Evolutionary conservation across 1,284 basidiomycete genomes (phyloP), one percentile per base, ranked within the genome.

Genomic region (Rhodotorula glutinis): DNA sequence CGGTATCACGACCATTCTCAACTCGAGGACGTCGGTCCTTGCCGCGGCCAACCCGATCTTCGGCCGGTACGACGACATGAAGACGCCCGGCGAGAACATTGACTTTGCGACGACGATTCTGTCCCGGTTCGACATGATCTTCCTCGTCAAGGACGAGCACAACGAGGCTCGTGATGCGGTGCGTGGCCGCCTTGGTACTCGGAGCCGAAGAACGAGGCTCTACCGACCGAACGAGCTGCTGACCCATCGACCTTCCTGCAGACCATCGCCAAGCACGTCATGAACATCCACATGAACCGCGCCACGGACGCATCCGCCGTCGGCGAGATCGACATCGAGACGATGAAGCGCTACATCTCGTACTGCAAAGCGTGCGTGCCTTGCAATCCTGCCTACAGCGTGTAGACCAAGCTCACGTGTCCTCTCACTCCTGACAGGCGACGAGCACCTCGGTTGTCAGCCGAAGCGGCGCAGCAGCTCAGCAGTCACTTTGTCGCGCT

Each of bases 71-170:
- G 94, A 99, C 77, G 96, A 98, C 78, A 94, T 92, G 73, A 87
- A 92, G 76, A 94, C 90, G 77, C 94, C 96, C 11, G 95, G 96
- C 76, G 96, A 97, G 89, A 97, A 97, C 78, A 97, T 97, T 67
- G 94, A 97, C 78, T 97, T 97, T 79, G 94, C 98, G 81, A 98
- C 96, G 3, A 98, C 96, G 1, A 97, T 99, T 76, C 80, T 99
- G 79, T 97, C 92, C 61, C 88, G 96, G 70, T 99, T 99, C 80
- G 96, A 99, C 78, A 97, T 99, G 96, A 98, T 99, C 76, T 99
- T 98, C 82, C 96, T 99, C 74, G 90, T 99, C 73, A 94, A 91
- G 79, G 96, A 99, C 77, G 94, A 98, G 77, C 96, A 98, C 79
- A 92, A 98, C 78, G 96, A 98, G 80, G 82, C 84, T 59, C 85